Conservation (phyloP, 2,329 filamentous ascomycete species). For the Diaporthe sp. region DNA sequence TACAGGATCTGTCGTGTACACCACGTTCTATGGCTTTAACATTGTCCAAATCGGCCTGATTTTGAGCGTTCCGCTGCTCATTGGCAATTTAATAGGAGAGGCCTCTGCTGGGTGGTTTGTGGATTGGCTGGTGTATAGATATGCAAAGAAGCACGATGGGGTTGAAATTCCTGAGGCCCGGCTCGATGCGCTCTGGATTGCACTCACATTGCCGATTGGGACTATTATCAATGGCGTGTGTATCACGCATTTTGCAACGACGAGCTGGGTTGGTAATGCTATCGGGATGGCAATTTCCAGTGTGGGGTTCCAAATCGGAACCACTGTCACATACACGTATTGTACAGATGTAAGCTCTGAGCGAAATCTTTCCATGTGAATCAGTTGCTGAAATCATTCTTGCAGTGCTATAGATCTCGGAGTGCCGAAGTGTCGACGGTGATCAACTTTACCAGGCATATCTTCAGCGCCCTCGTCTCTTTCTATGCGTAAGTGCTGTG, state of each 20-base stretch:
- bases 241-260: neutral
- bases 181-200: conserved; percentile 8
- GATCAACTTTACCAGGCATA: neutral
- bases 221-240: conserved; percentile 12
- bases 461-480: conserved; percentile 2
- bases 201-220: neutral
- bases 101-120: conserved; percentile 10
- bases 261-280: conserved; percentile 5
- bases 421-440: neutral
- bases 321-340: conserved; percentile 8
- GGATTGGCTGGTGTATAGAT: conserved; percentile 4
- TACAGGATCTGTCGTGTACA: conserved; percentile 4
- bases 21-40: neutral
- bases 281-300: neutral
- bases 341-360: neutral
- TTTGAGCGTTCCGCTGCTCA: neutral
- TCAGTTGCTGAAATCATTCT: neutral
- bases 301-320: neutral
- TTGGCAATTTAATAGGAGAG: neutral
- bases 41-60: conserved; percentile 10
- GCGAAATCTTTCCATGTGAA: neutral
- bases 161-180: conserved; percentile 2
- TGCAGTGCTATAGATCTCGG: conserved; percentile 7
- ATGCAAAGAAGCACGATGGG: conserved; percentile 8
- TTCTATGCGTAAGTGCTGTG: neutral